These are phyloP conservation scores for Exutisphaerella laricina DNA, from an alignment of 2,329 filamentous ascomycete species.

Conservation along the genomic window DNA sequence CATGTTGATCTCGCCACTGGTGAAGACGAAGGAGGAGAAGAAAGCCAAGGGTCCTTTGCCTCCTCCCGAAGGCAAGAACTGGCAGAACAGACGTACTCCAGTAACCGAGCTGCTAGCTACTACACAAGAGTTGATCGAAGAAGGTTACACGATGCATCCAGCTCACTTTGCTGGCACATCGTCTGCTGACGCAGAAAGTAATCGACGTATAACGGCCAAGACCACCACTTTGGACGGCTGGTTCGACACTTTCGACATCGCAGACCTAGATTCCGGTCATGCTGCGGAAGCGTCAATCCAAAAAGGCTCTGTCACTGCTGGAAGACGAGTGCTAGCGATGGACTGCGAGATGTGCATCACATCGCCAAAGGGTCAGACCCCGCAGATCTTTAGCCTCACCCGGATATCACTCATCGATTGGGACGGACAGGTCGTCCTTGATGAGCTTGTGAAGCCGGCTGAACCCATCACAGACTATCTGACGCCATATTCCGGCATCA, in stretches of 20 bases:
- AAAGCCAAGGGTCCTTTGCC: slow-evolving; percentile 55
- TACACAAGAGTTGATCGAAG: slow-evolving; percentile 68
- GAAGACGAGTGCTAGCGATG: slow-evolving; percentile 70
- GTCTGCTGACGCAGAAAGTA: slow-evolving; percentile 37
- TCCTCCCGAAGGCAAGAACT: slow-evolving; percentile 58
- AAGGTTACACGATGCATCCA: slow-evolving; percentile 80
- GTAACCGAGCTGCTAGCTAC: slow-evolving; percentile 73
- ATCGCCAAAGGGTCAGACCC: slow-evolving; percentile 42
- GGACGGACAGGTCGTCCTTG: slow-evolving; percentile 75
- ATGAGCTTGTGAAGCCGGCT: slow-evolving; percentile 86
- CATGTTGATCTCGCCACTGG: slow-evolving; percentile 69
- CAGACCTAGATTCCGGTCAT: slow-evolving; percentile 59
- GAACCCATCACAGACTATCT: slow-evolving; percentile 89
- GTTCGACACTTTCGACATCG: slow-evolving; percentile 67
- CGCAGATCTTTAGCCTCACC: slow-evolving; percentile 74
- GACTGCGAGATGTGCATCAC: slow-evolving; percentile 99
- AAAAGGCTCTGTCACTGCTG: slow-evolving; percentile 75
- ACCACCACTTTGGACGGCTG: slow-evolving; percentile 61
- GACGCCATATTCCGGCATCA: slow-evolving; percentile 82
- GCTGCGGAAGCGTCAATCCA: slow-evolving; percentile 67
- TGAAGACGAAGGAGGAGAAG: slow-evolving; percentile 65
- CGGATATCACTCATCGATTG: slow-evolving; percentile 82
- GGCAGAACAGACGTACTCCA: slow-evolving; percentile 70
- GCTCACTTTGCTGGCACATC: slow-evolving; percentile 51
- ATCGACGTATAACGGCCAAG: slow-evolving; percentile 36